A percentile compares a stretch with the other conserved stretches of the same genome.
Conservation (phyloP, 352 stramenopile genomes). For the Pythium vanterpoolii region DNA sequence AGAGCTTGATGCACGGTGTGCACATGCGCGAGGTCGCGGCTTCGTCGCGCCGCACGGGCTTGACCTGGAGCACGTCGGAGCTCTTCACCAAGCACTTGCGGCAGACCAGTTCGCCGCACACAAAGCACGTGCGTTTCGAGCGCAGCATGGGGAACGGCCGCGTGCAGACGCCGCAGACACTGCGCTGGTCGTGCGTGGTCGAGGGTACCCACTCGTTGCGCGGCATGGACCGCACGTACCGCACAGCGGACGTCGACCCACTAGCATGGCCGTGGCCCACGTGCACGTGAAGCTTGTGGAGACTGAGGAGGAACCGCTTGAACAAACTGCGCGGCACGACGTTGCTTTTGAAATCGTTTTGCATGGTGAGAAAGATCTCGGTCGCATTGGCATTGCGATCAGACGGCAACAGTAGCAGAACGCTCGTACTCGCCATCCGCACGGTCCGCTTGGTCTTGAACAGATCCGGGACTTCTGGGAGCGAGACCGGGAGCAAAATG, state of each 20-base stretch:
- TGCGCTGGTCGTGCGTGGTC: not conserved
- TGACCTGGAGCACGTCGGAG: not conserved
- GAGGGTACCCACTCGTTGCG: not conserved
- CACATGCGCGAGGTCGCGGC: conserved; percentile 3
- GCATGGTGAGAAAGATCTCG: conserved; percentile 26
- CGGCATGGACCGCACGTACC: not conserved
- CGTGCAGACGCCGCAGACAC: conserved; percentile 7
- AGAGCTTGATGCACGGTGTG: conserved; percentile 12
- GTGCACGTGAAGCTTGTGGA: conserved; percentile 9
- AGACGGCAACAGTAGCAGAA: conserved; percentile 14
- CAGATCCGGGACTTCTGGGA: conserved; percentile 13
- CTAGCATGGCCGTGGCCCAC: not conserved
- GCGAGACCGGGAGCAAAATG: conserved; percentile 3
- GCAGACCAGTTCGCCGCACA: conserved; percentile 8
- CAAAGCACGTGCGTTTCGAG: conserved; percentile 1
- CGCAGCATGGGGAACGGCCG: conserved; percentile 8
- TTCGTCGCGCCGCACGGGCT: not conserved
- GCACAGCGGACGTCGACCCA: not conserved
- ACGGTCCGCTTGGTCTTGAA: conserved; percentile 22
- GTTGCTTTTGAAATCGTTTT: conserved; percentile 18
- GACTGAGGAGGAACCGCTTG: conserved; percentile 17
- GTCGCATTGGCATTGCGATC: conserved; percentile 3
- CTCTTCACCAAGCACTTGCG: conserved; percentile 10
- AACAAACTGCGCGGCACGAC: conserved; percentile 18
- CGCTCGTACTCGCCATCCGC: conserved; percentile 6